A percentile compares a stretch with the other conserved stretches of the same genome.
Conservation (phyloP, 73 alveolate genomes). For the Halteria grandinella region DNA sequence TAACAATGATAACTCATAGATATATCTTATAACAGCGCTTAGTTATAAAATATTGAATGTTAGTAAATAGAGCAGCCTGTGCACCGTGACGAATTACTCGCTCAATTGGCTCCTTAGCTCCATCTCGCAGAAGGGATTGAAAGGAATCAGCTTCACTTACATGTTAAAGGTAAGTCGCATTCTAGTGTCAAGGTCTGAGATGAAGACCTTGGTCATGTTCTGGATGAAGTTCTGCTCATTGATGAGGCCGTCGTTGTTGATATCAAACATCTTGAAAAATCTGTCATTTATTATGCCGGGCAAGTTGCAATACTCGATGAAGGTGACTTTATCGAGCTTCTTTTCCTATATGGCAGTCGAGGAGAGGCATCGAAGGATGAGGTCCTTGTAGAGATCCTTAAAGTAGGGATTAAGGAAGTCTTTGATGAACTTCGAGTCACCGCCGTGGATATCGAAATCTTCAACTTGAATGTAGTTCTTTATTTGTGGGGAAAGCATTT, state of each 20-base stretch:
- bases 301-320: constrained; percentile 43
- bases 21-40: too few relatives aligned
- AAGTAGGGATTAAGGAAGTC: background rate
- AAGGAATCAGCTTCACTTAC: too few relatives aligned
- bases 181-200: background rate
- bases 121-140: too few relatives aligned
- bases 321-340: constrained; percentile 56
- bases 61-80: too few relatives aligned
- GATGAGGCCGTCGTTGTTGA: background rate
- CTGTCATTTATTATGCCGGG: constrained; percentile 50
- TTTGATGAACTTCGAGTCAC: background rate
- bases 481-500: too few relatives aligned
- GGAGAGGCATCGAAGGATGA: background rate
- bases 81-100: too few relatives aligned
- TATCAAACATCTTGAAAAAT: constrained; percentile 34
- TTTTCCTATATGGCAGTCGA: background rate
- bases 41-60: too few relatives aligned
- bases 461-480: constrained; percentile 14
- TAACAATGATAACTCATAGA: too few relatives aligned
- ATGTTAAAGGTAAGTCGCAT: background rate
- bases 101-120: too few relatives aligned
- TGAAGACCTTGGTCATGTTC: background rate
- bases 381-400: background rate
- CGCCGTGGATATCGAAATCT: background rate
- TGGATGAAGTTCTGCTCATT: background rate